phyloP scores from a whole-genome alignment of 2,329 filamentous ascomycete genomes.

The Immersiporthe knoxdaviesiana region DNA sequence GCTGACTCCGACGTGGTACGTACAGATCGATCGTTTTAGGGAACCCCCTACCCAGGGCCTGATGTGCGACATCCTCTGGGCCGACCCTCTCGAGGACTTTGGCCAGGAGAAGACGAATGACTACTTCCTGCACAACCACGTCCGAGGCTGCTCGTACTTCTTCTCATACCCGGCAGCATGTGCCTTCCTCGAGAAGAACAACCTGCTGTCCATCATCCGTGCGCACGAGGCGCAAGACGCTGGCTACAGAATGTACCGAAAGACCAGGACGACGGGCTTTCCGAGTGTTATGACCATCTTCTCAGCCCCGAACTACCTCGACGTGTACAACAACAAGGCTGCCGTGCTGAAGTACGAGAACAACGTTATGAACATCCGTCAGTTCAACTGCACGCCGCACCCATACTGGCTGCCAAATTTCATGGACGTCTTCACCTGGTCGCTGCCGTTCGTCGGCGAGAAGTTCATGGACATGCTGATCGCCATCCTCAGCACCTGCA shows the following conservation, averaged over 20 bases:
- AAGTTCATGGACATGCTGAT: conserved; percentile 99
- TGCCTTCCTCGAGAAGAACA: conserved; percentile 98
- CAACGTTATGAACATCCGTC: conserved; percentile 99
- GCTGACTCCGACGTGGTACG: conserved; percentile 28
- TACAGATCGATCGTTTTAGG: conserved; percentile 91
- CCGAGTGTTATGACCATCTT: conserved; percentile 99
- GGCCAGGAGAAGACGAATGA: conserved; percentile 98
- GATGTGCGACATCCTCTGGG: conserved; percentile 99
- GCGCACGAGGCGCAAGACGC: conserved; percentile 98
- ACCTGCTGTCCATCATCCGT: conserved; percentile 92
- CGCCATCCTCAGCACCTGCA: conserved; percentile 96
- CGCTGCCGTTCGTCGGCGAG: conserved; percentile 95
- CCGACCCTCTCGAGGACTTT: conserved; percentile 96
- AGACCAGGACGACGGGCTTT: conserved; percentile 96
- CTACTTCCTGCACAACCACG: conserved; percentile 97
- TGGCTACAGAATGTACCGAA: conserved; percentile 98
- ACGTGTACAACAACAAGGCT: conserved; percentile 99
- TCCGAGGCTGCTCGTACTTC: conserved; percentile 98
- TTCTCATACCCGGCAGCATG: conserved; percentile 98
- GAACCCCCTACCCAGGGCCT: conserved; percentile 96
- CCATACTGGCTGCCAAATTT: conserved; percentile 99
- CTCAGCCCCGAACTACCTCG: conserved; percentile 96
- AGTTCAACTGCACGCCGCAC: conserved; percentile 99
- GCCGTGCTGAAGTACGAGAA: conserved; percentile 99
- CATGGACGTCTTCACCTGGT: conserved; percentile 99